Base-by-base conservation (phyloP, 139 green algal species). In the Volvox africanus region DNA sequence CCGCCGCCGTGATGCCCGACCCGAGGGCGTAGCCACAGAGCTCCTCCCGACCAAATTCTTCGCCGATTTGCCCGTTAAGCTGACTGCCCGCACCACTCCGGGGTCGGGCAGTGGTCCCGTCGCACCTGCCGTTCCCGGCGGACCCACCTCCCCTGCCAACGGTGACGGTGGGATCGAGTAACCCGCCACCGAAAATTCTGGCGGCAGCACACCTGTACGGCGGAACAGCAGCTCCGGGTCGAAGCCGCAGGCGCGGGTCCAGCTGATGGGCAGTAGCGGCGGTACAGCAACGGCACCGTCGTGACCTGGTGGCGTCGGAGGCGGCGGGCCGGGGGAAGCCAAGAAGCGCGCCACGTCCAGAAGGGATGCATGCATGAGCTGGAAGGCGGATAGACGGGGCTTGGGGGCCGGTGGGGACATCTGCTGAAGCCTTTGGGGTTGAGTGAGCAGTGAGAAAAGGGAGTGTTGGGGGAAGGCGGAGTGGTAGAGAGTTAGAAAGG, bases 141-240 rank as follows among this genome's bases (percentile, higher is more conserved):
- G 76, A 33, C 76, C 76, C 76, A 55, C 2, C 20, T 80, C 73
- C 5, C 44, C 44, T 9, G 44, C 44, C 76, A 82, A 68, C 79
- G 17, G 13, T 13, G 37, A 36, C 11, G 79, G 21, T 28, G 50
- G 80, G 30, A 77, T 22, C 6, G 36, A n/a, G 24, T 19, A 89
- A 2, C 83, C 83, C 19, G 18, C 28, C 3, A 36, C 24, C 21
- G 62, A 65, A 24, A 22, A 36, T 65, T 89, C 67, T 2, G 83
- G 83, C 2, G 68, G 67, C 1, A 68, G 12, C 2, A 80, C 32
- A 5, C 83, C 83, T 17, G 36, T 78, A 28, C 68, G 67, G 22
- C 67, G 83, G 83, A 81, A 80, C 26, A 89, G 19, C 26, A 36
- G 83, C 24, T 80, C 83, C 55, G 83, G 67, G 83, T 80, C 75